phyloP scores from a whole-genome alignment of 306 rosid species.

The Dryas alaskensis region DNA sequence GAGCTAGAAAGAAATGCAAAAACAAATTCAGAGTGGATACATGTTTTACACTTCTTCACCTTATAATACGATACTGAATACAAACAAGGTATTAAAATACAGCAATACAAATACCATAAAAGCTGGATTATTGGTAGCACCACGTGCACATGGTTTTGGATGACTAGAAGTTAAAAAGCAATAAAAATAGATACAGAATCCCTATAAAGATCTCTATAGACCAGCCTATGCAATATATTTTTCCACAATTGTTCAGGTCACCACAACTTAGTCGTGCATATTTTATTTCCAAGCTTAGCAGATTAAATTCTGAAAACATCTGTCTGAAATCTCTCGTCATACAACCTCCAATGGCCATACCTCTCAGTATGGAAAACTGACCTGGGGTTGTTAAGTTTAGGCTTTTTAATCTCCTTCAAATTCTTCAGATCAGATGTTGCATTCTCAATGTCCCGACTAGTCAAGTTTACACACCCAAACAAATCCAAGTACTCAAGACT shows the following conservation, averaged over 20 bases:
- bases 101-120: background rate
- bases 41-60: background rate
- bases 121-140: constrained; percentile 7
- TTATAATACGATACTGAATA: background rate
- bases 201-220: constrained; percentile 12
- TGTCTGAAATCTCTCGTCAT: constrained; percentile 86
- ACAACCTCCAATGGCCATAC: constrained; percentile 81
- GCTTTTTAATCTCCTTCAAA: constrained; percentile 48
- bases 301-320: constrained; percentile 71
- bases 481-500: constrained; percentile 75
- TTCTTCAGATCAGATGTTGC: constrained; percentile 49
- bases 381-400: constrained; percentile 48
- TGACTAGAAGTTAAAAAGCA: constrained; percentile 6
- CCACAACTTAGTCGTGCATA: background rate
- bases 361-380: constrained; percentile 47
- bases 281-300: constrained; percentile 17
- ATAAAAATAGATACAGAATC: constrained; percentile 17
- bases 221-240: constrained; percentile 5
- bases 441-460: constrained; percentile 60
- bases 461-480: constrained; percentile 73
- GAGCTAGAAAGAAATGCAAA: too few species aligned
- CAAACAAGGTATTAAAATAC: background rate
- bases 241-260: constrained; percentile 6
- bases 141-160: background rate
- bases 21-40: too few species aligned